Conservation (phyloP, 1,139 yeast species). For the Kluyveromyces sp. region DNA sequence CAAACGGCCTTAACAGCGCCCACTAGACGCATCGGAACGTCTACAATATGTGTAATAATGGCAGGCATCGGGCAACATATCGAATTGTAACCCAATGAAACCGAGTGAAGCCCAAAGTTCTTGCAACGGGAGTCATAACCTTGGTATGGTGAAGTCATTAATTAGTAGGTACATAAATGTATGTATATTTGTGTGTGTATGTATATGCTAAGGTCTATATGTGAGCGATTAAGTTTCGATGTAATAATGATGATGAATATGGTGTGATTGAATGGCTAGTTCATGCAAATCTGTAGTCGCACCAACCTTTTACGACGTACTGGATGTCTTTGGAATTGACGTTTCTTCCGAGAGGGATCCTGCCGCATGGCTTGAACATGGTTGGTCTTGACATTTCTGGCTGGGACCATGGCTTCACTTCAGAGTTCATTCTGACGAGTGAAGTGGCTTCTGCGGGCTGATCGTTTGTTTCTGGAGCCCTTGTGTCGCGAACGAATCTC, state of each 20-base stretch:
- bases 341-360: conserved; percentile 15
- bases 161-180: too few species aligned
- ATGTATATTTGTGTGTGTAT: too few species aligned
- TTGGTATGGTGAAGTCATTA: too few species aligned
- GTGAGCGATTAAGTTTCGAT: too few species aligned
- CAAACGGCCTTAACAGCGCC: neutral
- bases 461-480: neutral
- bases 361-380: conserved; percentile 28
- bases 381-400: conserved; percentile 9
- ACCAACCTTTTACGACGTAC: conserved; percentile 31
- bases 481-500: conserved; percentile 1
- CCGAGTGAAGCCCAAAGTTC: neutral
- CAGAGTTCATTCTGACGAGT: conserved; percentile 22
- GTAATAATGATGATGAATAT: too few species aligned
- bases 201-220: too few species aligned
- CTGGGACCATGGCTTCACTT: conserved; percentile 24
- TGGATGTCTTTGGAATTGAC: conserved; percentile 17
- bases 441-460: conserved; percentile 11
- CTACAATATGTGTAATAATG: neutral
- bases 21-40: neutral
- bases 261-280: neutral
- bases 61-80: too few species aligned
- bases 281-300: conserved; percentile 25
- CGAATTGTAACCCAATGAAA: too few species aligned
- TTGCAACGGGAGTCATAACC: too few species aligned